These are phyloP conservation scores for Axilococcus clingmanii DNA, from an alignment of 139 green algal species.

Conservation along the genomic window DNA sequence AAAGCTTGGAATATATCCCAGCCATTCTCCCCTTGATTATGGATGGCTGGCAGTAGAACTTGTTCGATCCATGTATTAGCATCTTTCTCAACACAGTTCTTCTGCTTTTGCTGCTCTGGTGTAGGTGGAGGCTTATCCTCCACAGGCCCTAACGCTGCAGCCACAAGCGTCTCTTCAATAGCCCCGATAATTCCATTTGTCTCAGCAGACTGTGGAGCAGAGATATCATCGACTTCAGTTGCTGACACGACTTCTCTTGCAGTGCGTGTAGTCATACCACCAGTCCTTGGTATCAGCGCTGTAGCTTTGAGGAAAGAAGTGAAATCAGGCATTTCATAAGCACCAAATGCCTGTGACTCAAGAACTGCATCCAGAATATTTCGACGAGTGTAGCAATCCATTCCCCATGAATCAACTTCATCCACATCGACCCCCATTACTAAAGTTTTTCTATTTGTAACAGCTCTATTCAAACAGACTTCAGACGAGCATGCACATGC, in stretches of 20 bases:
- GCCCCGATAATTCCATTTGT: conserved; percentile 5
- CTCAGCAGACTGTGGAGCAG: not conserved
- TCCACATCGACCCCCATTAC: conserved; percentile 43
- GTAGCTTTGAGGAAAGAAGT: not conserved
- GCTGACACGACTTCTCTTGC: too few relatives aligned
- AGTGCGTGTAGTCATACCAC: not conserved
- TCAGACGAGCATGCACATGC: conserved; percentile 21
- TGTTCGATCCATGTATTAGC: conserved; percentile 51
- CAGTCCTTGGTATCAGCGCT: not conserved
- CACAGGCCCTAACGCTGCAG: too few relatives aligned
- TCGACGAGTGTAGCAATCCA: conserved; percentile 73
- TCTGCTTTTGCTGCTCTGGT: not conserved
- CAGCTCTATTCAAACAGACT: conserved; percentile 33
- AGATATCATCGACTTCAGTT: not conserved
- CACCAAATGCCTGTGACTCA: conserved; percentile 34
- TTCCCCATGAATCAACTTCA: conserved; percentile 72
- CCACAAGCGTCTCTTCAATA: conserved; percentile 6
- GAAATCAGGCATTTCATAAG: conserved; percentile 20
- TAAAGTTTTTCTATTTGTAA: conserved; percentile 26
- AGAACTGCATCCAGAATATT: conserved; percentile 63
- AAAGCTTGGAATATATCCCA: conserved; percentile 50
- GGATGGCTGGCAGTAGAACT: conserved; percentile 49
- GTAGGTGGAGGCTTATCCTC: conserved; percentile 2
- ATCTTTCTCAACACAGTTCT: conserved; percentile 1
- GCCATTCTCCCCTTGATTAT: conserved; percentile 34